Conservation (phyloP, 106 monocot genomes). For the Dioscorea alata region DNA sequence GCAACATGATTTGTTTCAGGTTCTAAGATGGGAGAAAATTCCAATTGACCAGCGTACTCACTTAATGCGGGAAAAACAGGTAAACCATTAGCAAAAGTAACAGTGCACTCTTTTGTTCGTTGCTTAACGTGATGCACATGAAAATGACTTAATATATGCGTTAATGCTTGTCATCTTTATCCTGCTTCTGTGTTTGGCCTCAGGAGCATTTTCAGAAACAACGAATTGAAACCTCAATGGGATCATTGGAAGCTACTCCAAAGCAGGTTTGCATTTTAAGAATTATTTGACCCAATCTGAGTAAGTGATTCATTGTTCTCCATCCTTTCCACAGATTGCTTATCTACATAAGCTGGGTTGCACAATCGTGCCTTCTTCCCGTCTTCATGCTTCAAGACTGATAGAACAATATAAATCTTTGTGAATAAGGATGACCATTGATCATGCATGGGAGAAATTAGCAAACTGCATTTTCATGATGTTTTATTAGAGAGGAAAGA, state of each 20-base stretch:
- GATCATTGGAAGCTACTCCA: slow-evolving; percentile 68
- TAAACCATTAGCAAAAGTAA: slow-evolving; percentile 5
- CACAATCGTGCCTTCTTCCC: slow-evolving; percentile 68
- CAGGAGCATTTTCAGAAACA: slow-evolving; percentile 96
- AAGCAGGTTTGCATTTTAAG: slow-evolving; percentile 51
- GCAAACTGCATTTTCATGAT: no score
- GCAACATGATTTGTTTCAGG: slow-evolving; percentile 21
- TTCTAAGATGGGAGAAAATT: slow-evolving; percentile 90
- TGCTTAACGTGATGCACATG: neutral
- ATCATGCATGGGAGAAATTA: no score
- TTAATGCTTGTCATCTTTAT: no score
- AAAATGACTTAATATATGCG: neutral
- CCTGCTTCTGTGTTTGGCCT: neutral
- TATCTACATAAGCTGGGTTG: slow-evolving; percentile 81
- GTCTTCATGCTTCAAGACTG: slow-evolving; percentile 83
- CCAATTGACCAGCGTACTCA: slow-evolving; percentile 63
- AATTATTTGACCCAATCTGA: neutral
- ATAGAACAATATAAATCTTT: slow-evolving; percentile 89
- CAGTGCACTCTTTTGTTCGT: neutral
- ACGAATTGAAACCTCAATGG: slow-evolving; percentile 85
- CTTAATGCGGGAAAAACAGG: slow-evolving; percentile 90
- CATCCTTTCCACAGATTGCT: slow-evolving; percentile 44
- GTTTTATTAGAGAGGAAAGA: no score
- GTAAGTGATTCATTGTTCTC: neutral
- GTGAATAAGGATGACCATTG: slow-evolving; percentile 18